These are phyloP conservation scores for Massariosphaeria phaeospora DNA, from an alignment of 495 filamentous ascomycete genomes.

Conservation along the genomic window DNA sequence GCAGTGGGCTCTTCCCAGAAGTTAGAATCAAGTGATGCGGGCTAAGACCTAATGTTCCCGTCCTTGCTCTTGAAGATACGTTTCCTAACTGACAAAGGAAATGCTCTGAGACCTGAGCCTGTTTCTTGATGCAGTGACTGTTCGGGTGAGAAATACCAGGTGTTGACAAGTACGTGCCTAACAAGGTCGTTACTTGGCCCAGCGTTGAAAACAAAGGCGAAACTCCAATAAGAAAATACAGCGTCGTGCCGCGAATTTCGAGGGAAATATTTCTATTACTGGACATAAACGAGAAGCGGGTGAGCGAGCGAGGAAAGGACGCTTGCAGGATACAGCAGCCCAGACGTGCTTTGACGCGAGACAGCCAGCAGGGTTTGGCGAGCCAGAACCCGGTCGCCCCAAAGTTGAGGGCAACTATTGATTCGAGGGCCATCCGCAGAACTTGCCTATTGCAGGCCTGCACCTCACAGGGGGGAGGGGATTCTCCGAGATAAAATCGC, in stretches of 20 bases:
- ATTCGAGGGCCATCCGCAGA: slow-evolving; percentile 26
- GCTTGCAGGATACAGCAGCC: slow-evolving; percentile 8
- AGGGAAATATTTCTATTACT: neutral
- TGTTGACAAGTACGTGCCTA: no score
- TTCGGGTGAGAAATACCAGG: no score
- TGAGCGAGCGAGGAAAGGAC: slow-evolving; percentile 9
- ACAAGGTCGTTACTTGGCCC: neutral
- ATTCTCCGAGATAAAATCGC: slow-evolving; percentile 13
- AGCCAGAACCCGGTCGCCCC: slow-evolving; percentile 15
- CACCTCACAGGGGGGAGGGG: slow-evolving; percentile 25
- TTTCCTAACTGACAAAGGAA: neutral
- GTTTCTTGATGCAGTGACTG: no score
- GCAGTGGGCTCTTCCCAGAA: no score
- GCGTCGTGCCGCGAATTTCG: slow-evolving; percentile 1
- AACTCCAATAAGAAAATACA: slow-evolving; percentile 23
- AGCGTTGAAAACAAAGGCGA: slow-evolving; percentile 6
- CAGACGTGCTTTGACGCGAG: slow-evolving; percentile 31
- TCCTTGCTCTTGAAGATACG: no score
- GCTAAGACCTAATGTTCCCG: no score
- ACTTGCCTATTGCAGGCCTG: slow-evolving; percentile 29
- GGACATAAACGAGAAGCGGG: slow-evolving; percentile 17
- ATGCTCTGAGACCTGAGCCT: neutral
- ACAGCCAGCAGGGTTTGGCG: slow-evolving; percentile 32
- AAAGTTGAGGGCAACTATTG: slow-evolving; percentile 25
- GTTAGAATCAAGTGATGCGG: no score